Base-by-base conservation (phyloP, 2,329 filamentous ascomycete genomes). In the Fusarium kyushuense region DNA sequence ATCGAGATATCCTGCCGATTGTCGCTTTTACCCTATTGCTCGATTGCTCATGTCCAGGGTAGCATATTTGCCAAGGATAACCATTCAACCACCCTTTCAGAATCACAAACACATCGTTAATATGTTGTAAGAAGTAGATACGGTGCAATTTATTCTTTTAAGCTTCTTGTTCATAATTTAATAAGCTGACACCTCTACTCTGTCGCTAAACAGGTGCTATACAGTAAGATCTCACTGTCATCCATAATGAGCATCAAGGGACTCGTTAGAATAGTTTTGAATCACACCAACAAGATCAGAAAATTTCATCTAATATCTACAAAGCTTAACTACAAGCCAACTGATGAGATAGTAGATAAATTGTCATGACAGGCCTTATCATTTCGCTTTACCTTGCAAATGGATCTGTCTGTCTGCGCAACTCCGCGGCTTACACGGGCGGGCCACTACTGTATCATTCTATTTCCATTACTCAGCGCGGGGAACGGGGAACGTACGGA, bases 391-490 rank as follows among this genome's bases (percentile, higher is more conserved):
- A 49, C 30, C 12, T 49, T 47, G 21, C 12, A 35, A 35, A 49
- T 36, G 32, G 23, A 27, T 38, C 32, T 40, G 29, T 41, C 45
- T 58, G 52, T 67, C 27, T 43, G n/a, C 36, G 41, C 38, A 55
- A 48, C 60, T 65, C 59, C 61, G 61, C 59, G 61, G 47, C 63
- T 63, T 38, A 36, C 21, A 54, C 40, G 47, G 40, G 42, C 25
- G 33, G 49, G 38, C 38, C 38, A 41, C 38, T 17, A 41, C 38
- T 3, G 38, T 42, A 42, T 25, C 10, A 25, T 25, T 42, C n/a
- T 60, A 48, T 45, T 47, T 55, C 40, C 49, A 67, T 67, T 65
- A 68, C 60, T 67, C 65, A 68, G 65, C 54, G 64, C 59, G 59
- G 65, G 65, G 59, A 49, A 55, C 32, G 35, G n/a, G n/a, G 35